Evolutionary conservation across 176 grass and related monocot genomes (phyloP), one percentile per base, ranked within the genome.

Genomic region (Lolium rigidum): DNA sequence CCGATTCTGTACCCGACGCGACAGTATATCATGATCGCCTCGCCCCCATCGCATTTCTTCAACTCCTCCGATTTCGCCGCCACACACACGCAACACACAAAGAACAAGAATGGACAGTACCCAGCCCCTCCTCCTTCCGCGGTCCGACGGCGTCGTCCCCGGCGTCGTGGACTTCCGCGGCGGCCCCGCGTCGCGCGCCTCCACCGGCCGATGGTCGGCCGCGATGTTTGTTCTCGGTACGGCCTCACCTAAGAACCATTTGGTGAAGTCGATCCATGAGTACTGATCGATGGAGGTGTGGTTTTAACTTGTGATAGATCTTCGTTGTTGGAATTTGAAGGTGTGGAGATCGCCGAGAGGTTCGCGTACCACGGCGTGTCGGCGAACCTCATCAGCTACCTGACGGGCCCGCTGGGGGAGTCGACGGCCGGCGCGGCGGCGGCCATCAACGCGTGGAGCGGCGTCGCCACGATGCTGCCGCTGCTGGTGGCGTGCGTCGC

Each of bases 381-480:
- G 69, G 86, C 88, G 21, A 95, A 93, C 83, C 86, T 95, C 60
- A 95, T 95, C 76, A 91, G 70, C 71, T 95, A 93, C 84, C 85
- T 95, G 55, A 95, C 93, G 28, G 93, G 88, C 0, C 91, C 85
- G 55, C 80, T 95, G 10, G 80, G 82, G 6, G 85, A 93, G 80
- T 88, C 86, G 5, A 95, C 85, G 35, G 93, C 91, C 5, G 75
- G 61, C 60, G 93, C 91, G 1, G 93, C 93, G 2, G 88, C 91
- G 10, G 83, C 88, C 4, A 83, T 93, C 47, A 95, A 89, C 84
- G 52, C 76, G 9, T 95, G 93, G 88, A 78, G 80, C 63, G 88
- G 93, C 0, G 82, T 89, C 2, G 77, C 88, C 0, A 87, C 83
- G 46, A 88, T 95, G 91, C 80, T 93, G 54, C 91, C 93, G 9